phyloP scores from a whole-genome alignment of 1,139 yeast genomes.

The Saccharomyces uvarum region DNA sequence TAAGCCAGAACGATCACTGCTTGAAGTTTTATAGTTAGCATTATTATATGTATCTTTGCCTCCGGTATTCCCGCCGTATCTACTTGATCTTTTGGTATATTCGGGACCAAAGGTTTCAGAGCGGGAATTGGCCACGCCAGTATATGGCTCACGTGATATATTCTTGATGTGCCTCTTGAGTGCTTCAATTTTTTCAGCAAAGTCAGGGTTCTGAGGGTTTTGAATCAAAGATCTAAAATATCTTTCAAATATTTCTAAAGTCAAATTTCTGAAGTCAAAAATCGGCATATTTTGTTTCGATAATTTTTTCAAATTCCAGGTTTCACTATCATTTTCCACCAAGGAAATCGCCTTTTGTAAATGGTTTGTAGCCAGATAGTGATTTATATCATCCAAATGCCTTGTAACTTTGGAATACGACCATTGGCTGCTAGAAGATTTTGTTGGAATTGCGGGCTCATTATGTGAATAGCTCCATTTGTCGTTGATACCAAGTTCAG shows the following conservation, averaged over 20 bases:
- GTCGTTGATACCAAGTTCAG: neutral
- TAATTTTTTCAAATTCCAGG: slow-evolving; percentile 6
- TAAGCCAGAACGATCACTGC: neutral
- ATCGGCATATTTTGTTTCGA: slow-evolving; percentile 8
- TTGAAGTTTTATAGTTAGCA: neutral
- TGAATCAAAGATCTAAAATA: slow-evolving; percentile 14
- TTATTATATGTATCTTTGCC: neutral
- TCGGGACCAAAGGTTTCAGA: neutral
- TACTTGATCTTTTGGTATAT: neutral
- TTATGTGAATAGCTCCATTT: neutral
- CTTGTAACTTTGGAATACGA: slow-evolving; percentile 16
- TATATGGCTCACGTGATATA: neutral
- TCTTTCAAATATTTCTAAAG: slow-evolving; percentile 11
- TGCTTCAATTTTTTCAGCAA: slow-evolving; percentile 9
- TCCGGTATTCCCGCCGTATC: neutral
- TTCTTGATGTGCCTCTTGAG: slow-evolving; percentile 3
- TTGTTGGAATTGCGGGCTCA: neutral
- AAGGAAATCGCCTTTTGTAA: slow-evolving; percentile 11
- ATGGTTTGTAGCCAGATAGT: slow-evolving; percentile 14
- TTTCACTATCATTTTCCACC: slow-evolving; percentile 14
- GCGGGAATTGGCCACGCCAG: neutral
- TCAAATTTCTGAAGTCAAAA: slow-evolving; percentile 11
- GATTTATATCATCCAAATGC: slow-evolving; percentile 17
- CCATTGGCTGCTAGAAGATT: slow-evolving; percentile 6
- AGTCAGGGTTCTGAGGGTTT: slow-evolving; percentile 14